Base-by-base conservation (phyloP, 331 rosid genomes). In the Acacia pycnantha region DNA sequence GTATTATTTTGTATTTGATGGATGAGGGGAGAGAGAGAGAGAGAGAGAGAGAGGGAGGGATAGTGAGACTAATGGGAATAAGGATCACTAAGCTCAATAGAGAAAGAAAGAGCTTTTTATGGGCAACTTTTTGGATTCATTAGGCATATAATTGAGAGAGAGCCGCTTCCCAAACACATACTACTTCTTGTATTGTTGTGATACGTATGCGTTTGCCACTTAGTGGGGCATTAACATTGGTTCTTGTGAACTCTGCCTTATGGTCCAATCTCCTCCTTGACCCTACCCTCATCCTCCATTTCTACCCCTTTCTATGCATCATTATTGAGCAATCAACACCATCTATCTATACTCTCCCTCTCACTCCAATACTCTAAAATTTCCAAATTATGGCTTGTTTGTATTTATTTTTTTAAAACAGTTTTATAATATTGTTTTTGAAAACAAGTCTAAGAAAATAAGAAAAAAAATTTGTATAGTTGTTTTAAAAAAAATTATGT, bases 81-180 rank as follows among this genome's bases (percentile, higher is more conserved):
- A 1, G 19, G 48, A 70, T 83, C 83, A 85, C 91, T 79, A 67
- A 78, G 92, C 90, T 89, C 84, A 87, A 84, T 84, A 84, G 71
- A 78, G 67, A 80, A 79, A 70, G 16, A 78, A 77, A 74, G 35
- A 70, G 74, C 53, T 56, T 73, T 84, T 90, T 70, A 84, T 89
- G 90, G 89, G 80, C 79, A 90, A 86, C 94, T 90, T 93, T 93
- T 82, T 83, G 87, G 85, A 84, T 89, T 90, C 91, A 93, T 91
- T 88, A 83, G 82, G 8, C 87, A 71, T 83, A 92, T 92, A 85
- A 93, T 91, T 91, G 58, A 24, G 94, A 76, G 83, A 1, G 68
- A 12, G 65, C 9, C 9, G 1, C 59, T 53, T 21, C 3, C 1
- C 4, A 53, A 53, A 53, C 61, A 19, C 61, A 16, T 44, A 43